These are phyloP conservation scores for Linnemannia exigua DNA, from an alignment of 192 early-diverging fungal genomes.

Conservation along the genomic window DNA sequence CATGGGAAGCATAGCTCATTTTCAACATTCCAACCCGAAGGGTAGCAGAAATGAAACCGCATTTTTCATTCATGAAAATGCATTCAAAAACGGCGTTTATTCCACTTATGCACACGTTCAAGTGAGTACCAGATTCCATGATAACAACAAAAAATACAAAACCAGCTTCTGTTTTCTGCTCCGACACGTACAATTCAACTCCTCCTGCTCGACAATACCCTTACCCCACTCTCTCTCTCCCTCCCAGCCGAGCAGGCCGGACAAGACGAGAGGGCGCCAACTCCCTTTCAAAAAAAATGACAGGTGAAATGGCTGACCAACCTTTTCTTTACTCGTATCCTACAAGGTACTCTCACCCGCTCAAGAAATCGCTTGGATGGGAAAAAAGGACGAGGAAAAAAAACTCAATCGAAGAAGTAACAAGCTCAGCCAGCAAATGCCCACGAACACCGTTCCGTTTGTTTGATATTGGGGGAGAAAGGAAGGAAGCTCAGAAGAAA, in stretches of 20 bases:
- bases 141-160: not conserved
- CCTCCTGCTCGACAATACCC: not conserved
- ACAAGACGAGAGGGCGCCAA: too few relatives aligned
- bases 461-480: not conserved
- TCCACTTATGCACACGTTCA: not conserved
- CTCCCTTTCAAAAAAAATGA: too few relatives aligned
- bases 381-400: too few relatives aligned
- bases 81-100: not conserved
- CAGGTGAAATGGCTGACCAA: too few relatives aligned
- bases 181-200: not conserved
- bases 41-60: not conserved
- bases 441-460: not conserved
- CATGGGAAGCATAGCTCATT: not conserved
- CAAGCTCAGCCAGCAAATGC: slow-evolving; percentile 1
- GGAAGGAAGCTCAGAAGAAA: not conserved
- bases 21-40: not conserved
- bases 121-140: not conserved
- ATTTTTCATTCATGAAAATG: too few relatives aligned
- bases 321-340: too few relatives aligned
- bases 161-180: slow-evolving; percentile 5
- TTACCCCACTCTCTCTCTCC: not conserved
- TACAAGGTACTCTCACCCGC: too few relatives aligned
- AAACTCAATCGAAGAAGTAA: not conserved
- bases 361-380: too few relatives aligned
- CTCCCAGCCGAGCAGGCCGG: too few relatives aligned